Conservation (phyloP, 2,329 filamentous ascomycete species). For the Fusarium udum region DNA sequence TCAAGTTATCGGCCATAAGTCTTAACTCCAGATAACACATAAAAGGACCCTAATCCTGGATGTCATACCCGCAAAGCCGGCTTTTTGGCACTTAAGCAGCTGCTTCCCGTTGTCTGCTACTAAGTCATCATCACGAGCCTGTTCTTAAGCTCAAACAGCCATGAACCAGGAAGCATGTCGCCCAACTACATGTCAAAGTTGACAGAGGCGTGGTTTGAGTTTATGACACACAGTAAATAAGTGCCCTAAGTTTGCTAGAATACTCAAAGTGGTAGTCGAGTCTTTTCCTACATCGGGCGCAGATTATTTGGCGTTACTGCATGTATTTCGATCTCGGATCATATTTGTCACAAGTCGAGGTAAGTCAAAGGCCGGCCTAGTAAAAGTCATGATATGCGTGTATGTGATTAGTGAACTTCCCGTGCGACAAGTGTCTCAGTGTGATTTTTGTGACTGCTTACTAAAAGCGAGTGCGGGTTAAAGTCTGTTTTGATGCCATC, state of each 20-base stretch:
- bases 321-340: rapidly evolving
- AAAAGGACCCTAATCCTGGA: not conserved
- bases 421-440: rapidly evolving
- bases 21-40: not conserved
- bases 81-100: not conserved
- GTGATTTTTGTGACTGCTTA: not conserved
- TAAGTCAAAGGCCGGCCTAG: rapidly evolving
- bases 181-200: not conserved
- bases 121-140: not conserved
- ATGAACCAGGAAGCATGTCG: not conserved
- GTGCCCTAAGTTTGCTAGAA: no score
- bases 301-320: not conserved
- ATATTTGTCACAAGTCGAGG: rapidly evolving
- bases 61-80: not conserved
- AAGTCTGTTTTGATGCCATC: not conserved
- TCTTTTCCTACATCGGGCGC: no score
- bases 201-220: not conserved
- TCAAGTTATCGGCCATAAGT: not conserved
- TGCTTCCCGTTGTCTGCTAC: not conserved
- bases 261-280: no score
- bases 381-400: rapidly evolving
- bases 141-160: not conserved
- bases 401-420: not conserved
- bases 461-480: not conserved
- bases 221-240: no score